Evolutionary conservation across 495 filamentous ascomycete species (phyloP), one percentile per base, ranked within the genome.

Genomic region (Neurospora sp.): DNA sequence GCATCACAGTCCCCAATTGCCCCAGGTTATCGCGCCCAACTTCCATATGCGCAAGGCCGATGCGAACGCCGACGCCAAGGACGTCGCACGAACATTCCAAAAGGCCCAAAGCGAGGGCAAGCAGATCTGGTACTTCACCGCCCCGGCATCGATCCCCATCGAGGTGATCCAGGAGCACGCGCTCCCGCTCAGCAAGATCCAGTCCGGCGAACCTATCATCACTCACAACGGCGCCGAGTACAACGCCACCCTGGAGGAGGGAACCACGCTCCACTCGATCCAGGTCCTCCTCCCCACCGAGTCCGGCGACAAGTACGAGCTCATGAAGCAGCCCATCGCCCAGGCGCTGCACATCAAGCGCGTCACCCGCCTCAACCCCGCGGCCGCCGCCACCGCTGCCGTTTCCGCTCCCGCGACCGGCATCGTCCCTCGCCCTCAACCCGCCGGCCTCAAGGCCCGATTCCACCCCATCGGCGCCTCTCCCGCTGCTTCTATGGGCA

Each of bases 61-160:
- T 20, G 76, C 77, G 0, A 71, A 75, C 44, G 72, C 82, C 78
- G 78, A 83, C 73, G 77, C 81, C 72, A 73, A 81, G 69, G 76
- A 83, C 72, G 75, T 84, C 74, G 79, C 82, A 59, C 70, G 78
- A 69, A 69, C 82, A 44, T 83, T 86, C 72, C 81, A 73, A 70
- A 81, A 83, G n/a, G 78, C 84, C 48, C 83, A 84, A 71, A 46
- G 81, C 9, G 78, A 84, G 39, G 85, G 84, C 76, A 86, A 86
- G 78, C 84, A 86, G 72, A 78, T 86, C 37, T 86, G 84, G 85
- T 86, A 84, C 73, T 86, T 86, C 70, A 86, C 84, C 0, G 81
- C 82, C 12, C 85, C 85, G 1, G 84, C 84, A 14, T 84, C 83
- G 18, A 73, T 86, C 12, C 84, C 84, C 4, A 85, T 86, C 70